phyloP scores from a whole-genome alignment of 345 rosid genomes.

The Citrus sinensis region DNA sequence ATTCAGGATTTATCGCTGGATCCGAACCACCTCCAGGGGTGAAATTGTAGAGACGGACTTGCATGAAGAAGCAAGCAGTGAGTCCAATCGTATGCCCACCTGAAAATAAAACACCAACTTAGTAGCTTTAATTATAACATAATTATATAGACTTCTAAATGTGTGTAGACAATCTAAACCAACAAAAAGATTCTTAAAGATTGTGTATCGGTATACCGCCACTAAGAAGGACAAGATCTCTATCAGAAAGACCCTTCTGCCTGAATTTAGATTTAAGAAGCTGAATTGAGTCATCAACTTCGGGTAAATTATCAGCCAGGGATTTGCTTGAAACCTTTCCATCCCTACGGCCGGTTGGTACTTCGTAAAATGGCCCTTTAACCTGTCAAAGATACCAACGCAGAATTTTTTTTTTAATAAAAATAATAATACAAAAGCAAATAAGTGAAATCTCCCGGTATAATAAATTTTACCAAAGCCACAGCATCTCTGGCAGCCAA shows the following conservation, averaged over 20 bases:
- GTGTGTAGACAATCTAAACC: no score
- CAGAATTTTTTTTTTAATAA: background rate
- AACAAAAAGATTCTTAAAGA: no score
- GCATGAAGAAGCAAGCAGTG: slow-evolving; percentile 55
- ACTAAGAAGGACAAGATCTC: slow-evolving; percentile 48
- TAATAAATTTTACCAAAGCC: slow-evolving; percentile 27
- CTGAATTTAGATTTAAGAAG: slow-evolving; percentile 36
- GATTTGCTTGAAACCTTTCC: slow-evolving; percentile 38
- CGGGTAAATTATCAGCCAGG: slow-evolving; percentile 37
- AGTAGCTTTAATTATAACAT: no score
- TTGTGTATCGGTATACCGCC: slow-evolving; percentile 28
- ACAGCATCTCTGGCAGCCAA: slow-evolving; percentile 63
- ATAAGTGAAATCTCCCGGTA: no score
- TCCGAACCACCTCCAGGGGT: slow-evolving; percentile 36
- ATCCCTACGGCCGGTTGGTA: slow-evolving; percentile 67
- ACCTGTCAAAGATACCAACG: slow-evolving; percentile 18
- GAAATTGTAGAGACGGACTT: slow-evolving; percentile 40
- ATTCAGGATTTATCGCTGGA: slow-evolving; percentile 28
- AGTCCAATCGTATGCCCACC: slow-evolving; percentile 60
- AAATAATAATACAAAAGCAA: background rate
- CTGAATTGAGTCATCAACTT: slow-evolving; percentile 33
- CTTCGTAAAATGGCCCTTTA: slow-evolving; percentile 44
- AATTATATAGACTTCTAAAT: no score
- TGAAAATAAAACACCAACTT: background rate
- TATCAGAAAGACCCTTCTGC: slow-evolving; percentile 45